Conservation (phyloP, 179 eudicot genomes). For the Nepenthes alata region DNA sequence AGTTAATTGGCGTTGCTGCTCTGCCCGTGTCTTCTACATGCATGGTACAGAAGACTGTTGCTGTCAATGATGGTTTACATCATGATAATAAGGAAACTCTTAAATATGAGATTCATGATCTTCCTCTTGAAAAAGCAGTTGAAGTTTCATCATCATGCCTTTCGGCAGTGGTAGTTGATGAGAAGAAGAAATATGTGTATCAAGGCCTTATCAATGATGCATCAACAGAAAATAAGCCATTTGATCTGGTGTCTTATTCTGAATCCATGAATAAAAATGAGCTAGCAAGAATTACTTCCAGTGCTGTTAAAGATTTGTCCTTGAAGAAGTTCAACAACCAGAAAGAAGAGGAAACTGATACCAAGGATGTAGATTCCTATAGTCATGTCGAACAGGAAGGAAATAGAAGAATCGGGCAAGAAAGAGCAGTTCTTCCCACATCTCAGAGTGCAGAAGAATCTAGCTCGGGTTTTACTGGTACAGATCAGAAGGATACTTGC, state of each 20-base stretch:
- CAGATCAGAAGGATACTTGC: constrained; percentile 7
- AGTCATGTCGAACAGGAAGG: constrained; percentile 3
- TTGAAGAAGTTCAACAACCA: constrained; percentile 10
- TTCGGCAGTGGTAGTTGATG: constrained; percentile 11
- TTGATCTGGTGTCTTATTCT: constrained; percentile 10
- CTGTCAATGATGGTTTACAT: constrained; percentile 6
- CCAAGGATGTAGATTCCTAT: constrained; percentile 7
- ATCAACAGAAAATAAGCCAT: constrained; percentile 12
- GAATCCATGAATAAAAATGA: constrained; percentile 15
- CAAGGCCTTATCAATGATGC: constrained; percentile 14
- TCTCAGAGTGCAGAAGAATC: constrained; percentile 10
- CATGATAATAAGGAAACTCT: constrained; percentile 2
- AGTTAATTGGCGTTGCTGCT: constrained; percentile 8
- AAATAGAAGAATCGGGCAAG: constrained; percentile 9
- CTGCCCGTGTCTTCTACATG: constrained; percentile 9
- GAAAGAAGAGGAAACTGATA: constrained; percentile 7
- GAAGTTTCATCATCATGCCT: constrained; percentile 10
- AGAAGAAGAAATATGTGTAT: constrained; percentile 10
- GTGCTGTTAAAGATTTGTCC: constrained; percentile 12
- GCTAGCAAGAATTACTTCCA: constrained; percentile 9
- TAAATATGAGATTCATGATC: constrained; percentile 11
- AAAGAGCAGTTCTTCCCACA: constrained; percentile 1
- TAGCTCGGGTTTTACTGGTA: neutral
- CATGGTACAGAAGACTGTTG: constrained; percentile 12
- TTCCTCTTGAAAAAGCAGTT: constrained; percentile 13